These are phyloP conservation scores for Albizia julibrissin DNA, from an alignment of 306 rosid genomes.

Conservation along the genomic window DNA sequence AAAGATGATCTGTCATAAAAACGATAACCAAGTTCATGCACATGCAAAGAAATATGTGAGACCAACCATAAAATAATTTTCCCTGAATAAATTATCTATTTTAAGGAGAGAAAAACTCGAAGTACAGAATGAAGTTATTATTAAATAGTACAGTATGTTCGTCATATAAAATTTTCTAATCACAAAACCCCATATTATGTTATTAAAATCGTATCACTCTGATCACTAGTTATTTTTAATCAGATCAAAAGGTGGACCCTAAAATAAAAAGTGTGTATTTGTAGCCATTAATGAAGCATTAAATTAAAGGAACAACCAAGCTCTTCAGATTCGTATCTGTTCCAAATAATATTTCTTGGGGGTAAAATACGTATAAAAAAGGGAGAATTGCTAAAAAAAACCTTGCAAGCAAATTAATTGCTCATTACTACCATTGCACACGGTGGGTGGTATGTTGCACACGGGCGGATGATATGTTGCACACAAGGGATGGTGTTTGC, in stretches of 20 bases:
- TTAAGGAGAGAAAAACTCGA: not conserved
- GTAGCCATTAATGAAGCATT: not conserved
- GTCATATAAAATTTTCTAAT: not conserved
- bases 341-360: not conserved
- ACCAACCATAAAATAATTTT: not conserved
- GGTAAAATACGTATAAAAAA: not conserved
- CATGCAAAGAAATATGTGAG: not conserved
- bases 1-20: not conserved
- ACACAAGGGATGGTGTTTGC: too few relatives aligned
- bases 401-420: too few relatives aligned
- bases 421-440: too few relatives aligned
- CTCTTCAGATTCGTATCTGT: not conserved
- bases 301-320: slow-evolving; percentile 1
- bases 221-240: not conserved
- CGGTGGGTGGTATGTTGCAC: too few relatives aligned
- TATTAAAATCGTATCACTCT: not conserved
- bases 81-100: not conserved
- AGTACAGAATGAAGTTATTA: not conserved
- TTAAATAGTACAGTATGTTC: not conserved
- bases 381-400: too few relatives aligned
- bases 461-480: too few relatives aligned
- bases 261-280: not conserved
- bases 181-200: not conserved
- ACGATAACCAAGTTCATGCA: not conserved
- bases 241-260: not conserved